Evolutionary conservation across 306 rosid genomes (phyloP), one percentile per base, ranked within the genome.

Genomic region (Corylus heterophylla): DNA sequence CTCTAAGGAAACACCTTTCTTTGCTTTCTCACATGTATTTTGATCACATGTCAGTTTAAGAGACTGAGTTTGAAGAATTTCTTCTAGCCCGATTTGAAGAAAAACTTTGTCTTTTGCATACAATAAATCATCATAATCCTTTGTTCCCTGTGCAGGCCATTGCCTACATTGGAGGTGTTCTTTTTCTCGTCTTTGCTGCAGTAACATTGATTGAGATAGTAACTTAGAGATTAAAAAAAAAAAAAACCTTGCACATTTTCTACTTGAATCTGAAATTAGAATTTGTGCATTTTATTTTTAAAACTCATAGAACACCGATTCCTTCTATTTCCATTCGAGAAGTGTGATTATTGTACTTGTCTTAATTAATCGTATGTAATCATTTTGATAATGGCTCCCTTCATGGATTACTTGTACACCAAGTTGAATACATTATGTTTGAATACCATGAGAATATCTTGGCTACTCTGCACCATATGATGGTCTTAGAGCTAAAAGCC

Each of bases 131-230:
- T 42, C 73, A 18, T 2, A 4, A 20, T n/a, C 68, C 79, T 42
- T 75, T 71, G 27, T 74, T 85, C 61, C 75, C 83, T 78, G 61
- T 85, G 86, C 92, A 90, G 99, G 93, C 84, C 56, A 90, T 93
- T 75, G 92, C 97, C 73, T 95, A 91, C 80, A 62, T 83, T 0
- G 99, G 99, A 77, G 99, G 99, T 29, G 88, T 88, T 89, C 99
- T 95, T 76, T 91, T 93, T 88, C 98, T 93, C 29, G 92, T 93
- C 84, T 90, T 96, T 69, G 98, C 98, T 27, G 96, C 91, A 4
- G 84, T 90, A 67, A 95, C 96, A 66, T 73, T 89, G 82, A 45
- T 85, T 77, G 97, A 91, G 84, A 91, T 93, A 75, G 87, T 93
- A 64, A 87, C 81, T 58, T 95, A 87, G 84, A 83, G 50, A 47